Evolutionary conservation across 2,329 filamentous ascomycete genomes (phyloP).

Genomic region (Apiospora kogelbergensis): DNA sequence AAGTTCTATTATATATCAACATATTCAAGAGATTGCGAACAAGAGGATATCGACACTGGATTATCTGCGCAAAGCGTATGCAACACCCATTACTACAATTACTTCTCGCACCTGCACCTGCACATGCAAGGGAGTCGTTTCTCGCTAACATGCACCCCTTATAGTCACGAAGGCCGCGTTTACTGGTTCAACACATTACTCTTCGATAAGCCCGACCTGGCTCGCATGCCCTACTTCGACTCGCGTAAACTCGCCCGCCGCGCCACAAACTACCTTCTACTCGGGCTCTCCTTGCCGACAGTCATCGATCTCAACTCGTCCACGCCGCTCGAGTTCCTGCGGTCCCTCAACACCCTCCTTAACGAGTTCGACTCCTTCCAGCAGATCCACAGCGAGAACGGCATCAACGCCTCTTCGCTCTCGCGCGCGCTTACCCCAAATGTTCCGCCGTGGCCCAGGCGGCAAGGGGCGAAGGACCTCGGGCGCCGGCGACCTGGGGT

Average conservation of each 20-base stretch:
- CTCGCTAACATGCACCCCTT: background rate
- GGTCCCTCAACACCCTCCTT: conserved; percentile 80
- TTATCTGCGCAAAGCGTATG: conserved; percentile 88
- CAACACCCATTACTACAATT: conserved; percentile 21
- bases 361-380: conserved; percentile 94
- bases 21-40: conserved; percentile 80
- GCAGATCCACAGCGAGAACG: conserved; percentile 78
- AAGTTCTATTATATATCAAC: conserved; percentile 51
- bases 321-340: conserved; percentile 81
- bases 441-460: conserved; percentile 70
- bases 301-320: conserved; percentile 85
- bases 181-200: conserved; percentile 99
- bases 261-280: conserved; percentile 89
- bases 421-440: conserved; percentile 75
- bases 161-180: conserved; percentile 85
- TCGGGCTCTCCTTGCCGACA: conserved; percentile 86
- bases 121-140: background rate
- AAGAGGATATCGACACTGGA: conserved; percentile 94
- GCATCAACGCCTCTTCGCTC: conserved; percentile 66
- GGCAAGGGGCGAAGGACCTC: conserved; percentile 58
- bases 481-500: conserved; percentile 41
- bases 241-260: conserved; percentile 80
- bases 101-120: no score
- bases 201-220: conserved; percentile 79
- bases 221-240: conserved; percentile 83